Base-by-base conservation (phyloP, 306 rosid genomes). In the Echinosophora koreensis region DNA sequence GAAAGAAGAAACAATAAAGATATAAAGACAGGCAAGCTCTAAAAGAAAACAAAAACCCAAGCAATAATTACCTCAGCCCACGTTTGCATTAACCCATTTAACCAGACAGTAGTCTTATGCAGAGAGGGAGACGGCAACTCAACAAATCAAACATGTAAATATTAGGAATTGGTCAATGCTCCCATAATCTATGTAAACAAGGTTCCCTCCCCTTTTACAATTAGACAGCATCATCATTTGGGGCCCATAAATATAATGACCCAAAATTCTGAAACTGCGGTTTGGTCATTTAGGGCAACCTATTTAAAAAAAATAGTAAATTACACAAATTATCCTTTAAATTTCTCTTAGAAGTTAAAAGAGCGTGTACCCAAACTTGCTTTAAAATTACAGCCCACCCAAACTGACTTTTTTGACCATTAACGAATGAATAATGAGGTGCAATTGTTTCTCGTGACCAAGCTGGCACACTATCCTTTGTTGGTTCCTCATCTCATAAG, bases 251-350 rank as follows among this genome's bases (percentile, higher is more conserved):
- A n/a, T n/a, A n/a, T n/a, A 28, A 49, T 8, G 14, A 8, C 46
- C 73, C 30, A 8, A 62, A 82, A 52, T 42, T 70, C 38, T 70
- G 46, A 10, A 63, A 65, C 58, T 58, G 27, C n/a, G 46, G 82
- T 82, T 77, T 57, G 75, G 65, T 14, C 75, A 14, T 32, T 46
- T 27, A 35, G 56, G 47, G 35, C 71, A 77, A 63, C 44, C 49
- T 42, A 22, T 16, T 22, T 42, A 44, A 14, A 34, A 8, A 55
- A 39, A 0, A 3, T 1, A 30, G 32, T 30, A 30, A 30, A 30
- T 30, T 30, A 30, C 3, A 30, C 32, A 2, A 30, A 30, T 30
- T 30, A 30, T 3, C 32, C 32, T 30, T 30, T 30, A 30, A 30
- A 2, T 30, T 30, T 30, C 3, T 30, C 32, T 30, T 30, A 28